Evolutionary conservation across 176 grass and related monocot genomes (phyloP).

Genomic region (Elymus sibiricus): DNA sequence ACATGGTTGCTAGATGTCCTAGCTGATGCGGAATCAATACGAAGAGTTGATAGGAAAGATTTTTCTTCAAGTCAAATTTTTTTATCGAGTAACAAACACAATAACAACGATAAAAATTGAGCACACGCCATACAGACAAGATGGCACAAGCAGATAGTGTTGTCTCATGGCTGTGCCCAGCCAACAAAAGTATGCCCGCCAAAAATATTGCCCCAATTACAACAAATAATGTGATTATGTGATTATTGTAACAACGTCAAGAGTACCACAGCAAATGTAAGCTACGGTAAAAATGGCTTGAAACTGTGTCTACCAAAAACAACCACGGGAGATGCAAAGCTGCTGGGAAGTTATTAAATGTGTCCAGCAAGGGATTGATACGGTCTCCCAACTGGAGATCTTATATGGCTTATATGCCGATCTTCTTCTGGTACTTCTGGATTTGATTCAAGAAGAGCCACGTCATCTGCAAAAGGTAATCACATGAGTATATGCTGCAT

Average conservation of each 20-base stretch:
- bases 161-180: not conserved
- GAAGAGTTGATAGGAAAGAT: no score
- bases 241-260: constrained; percentile 38
- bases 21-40: no score
- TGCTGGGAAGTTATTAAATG: constrained; percentile 44
- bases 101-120: no score
- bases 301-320: constrained; percentile 46
- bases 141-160: not conserved
- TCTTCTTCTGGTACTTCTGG: constrained; percentile 76
- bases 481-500: constrained; percentile 13
- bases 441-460: constrained; percentile 99
- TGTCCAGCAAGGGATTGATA: constrained; percentile 3
- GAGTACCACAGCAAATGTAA: constrained; percentile 33
- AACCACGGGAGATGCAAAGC: constrained; percentile 38
- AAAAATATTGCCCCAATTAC: constrained; percentile 41
- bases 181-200: constrained; percentile 16
- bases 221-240: constrained; percentile 38
- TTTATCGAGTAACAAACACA: no score
- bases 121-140: no score
- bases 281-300: constrained; percentile 38
- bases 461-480: constrained; percentile 77
- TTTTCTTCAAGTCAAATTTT: no score
- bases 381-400: not conserved
- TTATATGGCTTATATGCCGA: constrained; percentile 80
- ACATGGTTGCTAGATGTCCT: no score